Base-by-base conservation (phyloP, 257 asterid genomes). In the Nicotiana otophora region DNA sequence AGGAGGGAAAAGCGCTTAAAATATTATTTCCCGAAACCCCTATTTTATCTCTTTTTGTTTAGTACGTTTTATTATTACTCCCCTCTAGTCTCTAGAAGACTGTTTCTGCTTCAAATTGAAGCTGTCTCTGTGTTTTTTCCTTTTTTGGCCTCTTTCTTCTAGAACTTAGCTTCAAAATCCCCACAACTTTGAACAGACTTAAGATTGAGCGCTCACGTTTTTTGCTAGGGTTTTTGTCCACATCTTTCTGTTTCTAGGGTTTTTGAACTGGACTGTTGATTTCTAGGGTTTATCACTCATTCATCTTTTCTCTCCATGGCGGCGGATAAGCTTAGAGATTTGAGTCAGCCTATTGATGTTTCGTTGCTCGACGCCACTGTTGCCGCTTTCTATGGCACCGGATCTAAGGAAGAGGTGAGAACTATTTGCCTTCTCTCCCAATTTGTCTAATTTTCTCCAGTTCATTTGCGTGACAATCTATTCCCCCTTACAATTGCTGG, bases 351-450 rank as follows among this genome's bases (percentile, higher is more conserved):
- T 70, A 86, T 95, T 80, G 97, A 95, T 64, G 98, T 95, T 68
- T 57, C 90, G 16, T 86, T 95, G 85, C 97, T 95, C 46, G 99
- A 95, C 84, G 98, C 99, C 61, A 94, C 98, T 20, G 97, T 95
- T 26, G 91, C 94, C 5, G 97, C 97, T 78, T 94, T 95, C 89
- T 95, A 95, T 83, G 99, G 97, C 61, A 94, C 99, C 64, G 99
- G 99, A 90, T 95, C 99, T 84, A 94, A 94, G 81, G 97, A 94
- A n/a, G 97, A 95, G 98, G 99, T 95, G 69, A 74, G 85, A 66
- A 81, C 82, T 8, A 16, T 65, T 62, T 82, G 9, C n/a, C 4
- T 77, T 3, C 23, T 83, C 55, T 14, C 55, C 8, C 4, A 5
- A n/a, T 19, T 12, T 7, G 15, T 60, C 58, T 31, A 42, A 53